Evolutionary conservation across 2,329 filamentous ascomycete genomes (phyloP).

Genomic region (Balansia obtecta): DNA sequence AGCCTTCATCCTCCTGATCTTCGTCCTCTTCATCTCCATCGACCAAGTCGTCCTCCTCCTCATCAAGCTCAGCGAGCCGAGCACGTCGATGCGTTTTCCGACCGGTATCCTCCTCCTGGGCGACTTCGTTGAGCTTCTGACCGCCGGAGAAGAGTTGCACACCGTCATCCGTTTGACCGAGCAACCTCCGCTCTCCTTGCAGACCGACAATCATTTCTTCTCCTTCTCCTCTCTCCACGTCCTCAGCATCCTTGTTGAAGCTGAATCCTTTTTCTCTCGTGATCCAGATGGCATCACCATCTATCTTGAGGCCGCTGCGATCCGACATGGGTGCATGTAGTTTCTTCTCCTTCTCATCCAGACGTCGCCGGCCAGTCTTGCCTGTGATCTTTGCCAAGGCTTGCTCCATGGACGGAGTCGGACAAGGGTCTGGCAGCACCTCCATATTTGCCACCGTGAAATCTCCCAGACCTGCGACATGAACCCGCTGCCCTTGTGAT

Average conservation of each 20-base stretch:
- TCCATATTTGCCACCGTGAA: conserved; percentile 76
- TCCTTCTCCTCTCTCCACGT: conserved; percentile 73
- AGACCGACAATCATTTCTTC: conserved; percentile 89
- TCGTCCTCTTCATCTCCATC: conserved; percentile 19
- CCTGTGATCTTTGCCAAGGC: conserved; percentile 73
- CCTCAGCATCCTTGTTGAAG: conserved; percentile 56
- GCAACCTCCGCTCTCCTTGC: conserved; percentile 67
- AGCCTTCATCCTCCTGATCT: conserved; percentile 29
- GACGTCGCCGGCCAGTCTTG: conserved; percentile 63
- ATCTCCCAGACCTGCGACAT: conserved; percentile 87
- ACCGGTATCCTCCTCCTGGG: conserved; percentile 43
- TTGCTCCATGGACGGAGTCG: conserved; percentile 83
- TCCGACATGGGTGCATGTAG: conserved; percentile 97
- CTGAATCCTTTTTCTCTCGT: conserved; percentile 59
- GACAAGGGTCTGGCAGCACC: conserved; percentile 83
- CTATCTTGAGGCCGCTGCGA: conserved; percentile 87
- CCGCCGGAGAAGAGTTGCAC: conserved; percentile 79
- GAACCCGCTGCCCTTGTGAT: conserved; percentile 71
- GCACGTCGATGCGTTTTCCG: conserved; percentile 46
- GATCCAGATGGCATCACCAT: conserved; percentile 93
- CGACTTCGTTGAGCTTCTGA: conserved; percentile 47
- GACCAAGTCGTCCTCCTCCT: conserved; percentile 35
- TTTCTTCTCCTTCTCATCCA: conserved; percentile 95
- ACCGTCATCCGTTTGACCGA: conserved; percentile 72
- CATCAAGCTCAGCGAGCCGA: conserved; percentile 47